Conservation (phyloP, 2,329 filamentous ascomycete genomes). For the Xylariaceae sp. region DNA sequence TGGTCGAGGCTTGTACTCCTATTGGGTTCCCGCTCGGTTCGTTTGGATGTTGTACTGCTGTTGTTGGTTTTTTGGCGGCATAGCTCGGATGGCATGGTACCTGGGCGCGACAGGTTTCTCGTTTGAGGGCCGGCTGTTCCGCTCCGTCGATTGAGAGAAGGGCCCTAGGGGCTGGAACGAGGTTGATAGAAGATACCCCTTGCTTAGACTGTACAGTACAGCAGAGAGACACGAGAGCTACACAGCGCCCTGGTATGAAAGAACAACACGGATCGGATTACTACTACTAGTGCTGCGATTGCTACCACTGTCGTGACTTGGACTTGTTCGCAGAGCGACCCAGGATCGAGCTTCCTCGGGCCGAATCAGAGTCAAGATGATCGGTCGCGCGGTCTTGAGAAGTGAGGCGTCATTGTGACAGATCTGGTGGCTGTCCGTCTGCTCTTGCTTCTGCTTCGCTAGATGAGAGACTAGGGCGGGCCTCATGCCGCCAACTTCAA, state of each 20-base stretch:
- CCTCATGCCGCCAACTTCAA: no score
- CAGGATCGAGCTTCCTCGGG: background rate
- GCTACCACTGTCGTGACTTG: no score
- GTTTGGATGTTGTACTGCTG: conserved; percentile 15
- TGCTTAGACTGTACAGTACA: conserved; percentile 30
- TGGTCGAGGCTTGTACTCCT: conserved; percentile 20
- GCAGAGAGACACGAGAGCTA: conserved; percentile 23
- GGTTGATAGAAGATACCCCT: conserved; percentile 29
- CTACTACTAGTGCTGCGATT: background rate
- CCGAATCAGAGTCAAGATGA: background rate
- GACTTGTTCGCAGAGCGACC: no score
- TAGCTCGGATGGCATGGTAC: conserved; percentile 13
- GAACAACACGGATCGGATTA: conserved; percentile 22
- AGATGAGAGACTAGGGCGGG: background rate
- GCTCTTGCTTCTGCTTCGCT: background rate
- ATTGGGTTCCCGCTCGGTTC: conserved; percentile 17
- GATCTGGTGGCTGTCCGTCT: background rate
- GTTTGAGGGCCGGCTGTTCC: conserved; percentile 20
- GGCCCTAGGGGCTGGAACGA: conserved; percentile 27
- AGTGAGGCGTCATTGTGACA: background rate
- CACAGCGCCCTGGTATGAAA: conserved; percentile 22
- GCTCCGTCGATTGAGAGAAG: conserved; percentile 19
- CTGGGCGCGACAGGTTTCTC: conserved; percentile 9
- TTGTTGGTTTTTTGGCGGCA: conserved; percentile 19
- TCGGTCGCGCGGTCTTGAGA: background rate